Evolutionary conservation across 2,329 filamentous ascomycete species (phyloP), one percentile per base, ranked within the genome.

Genomic region (Diplodia corticola): DNA sequence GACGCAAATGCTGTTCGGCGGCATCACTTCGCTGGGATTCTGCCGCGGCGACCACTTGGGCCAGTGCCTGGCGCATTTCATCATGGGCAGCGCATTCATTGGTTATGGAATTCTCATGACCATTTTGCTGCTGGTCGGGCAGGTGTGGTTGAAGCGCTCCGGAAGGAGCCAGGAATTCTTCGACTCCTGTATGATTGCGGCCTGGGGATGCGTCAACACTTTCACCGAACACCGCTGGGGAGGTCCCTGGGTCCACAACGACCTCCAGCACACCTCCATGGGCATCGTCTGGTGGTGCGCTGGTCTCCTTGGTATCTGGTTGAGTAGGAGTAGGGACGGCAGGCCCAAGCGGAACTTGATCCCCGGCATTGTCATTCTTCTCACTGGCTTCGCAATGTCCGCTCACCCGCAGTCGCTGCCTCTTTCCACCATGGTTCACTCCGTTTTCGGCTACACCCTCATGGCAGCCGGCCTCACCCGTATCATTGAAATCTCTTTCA

Each of bases 281-380:
- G 95, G 95, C n/a, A 88, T 99, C 69, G 88, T 99, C 61, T 99
- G 95, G 95, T 99, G 94, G 94, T 91, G 89, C 72, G 94, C 95
- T 7, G 95, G 95, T 26, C 81, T 99, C 33, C 86, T 94, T 12
- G 95, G 95, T 49, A 85, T 99, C 63, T 99, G 94, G 95, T 83
- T 99, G 46, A 96, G 92, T 76, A 86, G 88, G 69, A 92, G 89
- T 75, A 88, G 92, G 66, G 88, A 94, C 69, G 94, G 95, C 61
- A 85, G 88, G 49, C 93, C 95, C 9, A 93, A 94, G 83, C 87
- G 95, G 71, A 99, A 99, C 80, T 88, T 99, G 68, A 88, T 99
- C 64, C 95, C 95, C 0, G 93, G 88, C 13, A 91, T 98, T 69
- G 92, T 99, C 67, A 91, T 99, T 67, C 79, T 96, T 68, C 81